Base-by-base conservation (phyloP, 139 green algal species). In the Coccomyxa sp. region DNA sequence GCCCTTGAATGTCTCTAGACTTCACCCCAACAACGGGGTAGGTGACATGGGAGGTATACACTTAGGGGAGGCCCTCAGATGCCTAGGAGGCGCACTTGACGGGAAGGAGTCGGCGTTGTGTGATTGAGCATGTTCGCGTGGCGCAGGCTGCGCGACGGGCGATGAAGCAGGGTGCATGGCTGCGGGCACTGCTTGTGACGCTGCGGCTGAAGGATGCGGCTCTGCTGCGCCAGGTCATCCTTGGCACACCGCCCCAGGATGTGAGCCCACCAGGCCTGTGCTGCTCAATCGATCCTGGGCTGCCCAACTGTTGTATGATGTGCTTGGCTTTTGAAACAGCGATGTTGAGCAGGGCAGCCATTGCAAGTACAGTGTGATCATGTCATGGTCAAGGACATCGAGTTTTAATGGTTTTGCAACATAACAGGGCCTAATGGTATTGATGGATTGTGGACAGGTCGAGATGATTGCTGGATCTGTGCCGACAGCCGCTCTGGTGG, bases 121-220 rank as follows among this genome's bases (percentile, higher is more conserved):
- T 71, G 63, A 71, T 21, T 25, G 21, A 25, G 18, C 21, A 28
- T 25, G 18, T 21, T 71, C 4, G 63, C 63, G 18, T 71, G 18
- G 18, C 18, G 1, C 10, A 71, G 71, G 71, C 71, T 9, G 71
- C n/a, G 23, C 14, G 27, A n/a, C 71, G 71, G 63, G 84, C 80
- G 1, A 16, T 81, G 28, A 57, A 14, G 13, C 63, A 59, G 16
- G 82, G 88, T 32, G 81, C 87, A 0, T 88, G 90, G 75, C 87
- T 95, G 28, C 88, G 88, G 27, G 95, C 95, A 9, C 83, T 96
- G 75, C 88, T 97, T 58, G 89, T 98, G 71, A 91, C 94, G 30
- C 81, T 98, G 87, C 88, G 95, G 23, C 89, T 98, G 25, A 83
- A 87, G 23, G 93, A 98, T 77, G 31, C 68, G n/a, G 67, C n/a